phyloP scores from a whole-genome alignment of 768 basidiomycete species.

The Candolleomyces aberdarensis region DNA sequence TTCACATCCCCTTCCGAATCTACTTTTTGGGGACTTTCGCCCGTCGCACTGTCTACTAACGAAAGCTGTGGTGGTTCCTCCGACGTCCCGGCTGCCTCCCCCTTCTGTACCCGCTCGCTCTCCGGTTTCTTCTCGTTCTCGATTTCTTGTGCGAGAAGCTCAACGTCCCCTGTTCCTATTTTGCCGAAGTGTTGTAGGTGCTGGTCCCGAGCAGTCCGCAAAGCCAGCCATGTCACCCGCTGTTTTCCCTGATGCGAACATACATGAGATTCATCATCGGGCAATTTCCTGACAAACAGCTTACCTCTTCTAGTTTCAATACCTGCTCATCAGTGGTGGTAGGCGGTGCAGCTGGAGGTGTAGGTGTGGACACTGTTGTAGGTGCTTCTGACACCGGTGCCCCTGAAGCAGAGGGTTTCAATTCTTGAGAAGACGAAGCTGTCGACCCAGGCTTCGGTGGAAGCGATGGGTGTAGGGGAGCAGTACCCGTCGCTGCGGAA shows the following conservation, averaged over 20 bases:
- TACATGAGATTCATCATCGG: conserved; percentile 4
- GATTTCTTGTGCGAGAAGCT: conserved; percentile 46
- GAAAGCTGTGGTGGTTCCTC: conserved; percentile 10
- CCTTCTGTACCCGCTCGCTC: conserved; percentile 35
- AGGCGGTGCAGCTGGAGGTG: conserved; percentile 14
- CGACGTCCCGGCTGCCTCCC: conserved; percentile 29
- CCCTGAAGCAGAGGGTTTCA: conserved; percentile 19
- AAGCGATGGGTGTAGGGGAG: conserved; percentile 64
- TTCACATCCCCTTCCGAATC: conserved; percentile 40
- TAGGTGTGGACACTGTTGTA: conserved; percentile 22
- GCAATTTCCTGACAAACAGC: conserved; percentile 7
- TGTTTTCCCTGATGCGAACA: conserved; percentile 58
- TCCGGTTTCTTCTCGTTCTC: conserved; percentile 35
- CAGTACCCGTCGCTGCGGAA: conserved; percentile 26
- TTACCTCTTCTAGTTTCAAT: conserved; percentile 60
- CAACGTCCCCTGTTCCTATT: conserved; percentile 77
- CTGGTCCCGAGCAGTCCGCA: conserved; percentile 71
- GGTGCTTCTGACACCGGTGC: conserved; percentile 21
- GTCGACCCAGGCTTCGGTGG: conserved; percentile 62
- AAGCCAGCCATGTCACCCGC: conserved; percentile 76
- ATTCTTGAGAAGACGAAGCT: conserved; percentile 22
- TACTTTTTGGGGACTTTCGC: background rate
- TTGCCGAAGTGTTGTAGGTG: conserved; percentile 77
- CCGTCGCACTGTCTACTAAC: too few species aligned
- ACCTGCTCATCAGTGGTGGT: conserved; percentile 47